Conservation (phyloP, 441 rosid genomes). For the Aquilaria agallochum region DNA sequence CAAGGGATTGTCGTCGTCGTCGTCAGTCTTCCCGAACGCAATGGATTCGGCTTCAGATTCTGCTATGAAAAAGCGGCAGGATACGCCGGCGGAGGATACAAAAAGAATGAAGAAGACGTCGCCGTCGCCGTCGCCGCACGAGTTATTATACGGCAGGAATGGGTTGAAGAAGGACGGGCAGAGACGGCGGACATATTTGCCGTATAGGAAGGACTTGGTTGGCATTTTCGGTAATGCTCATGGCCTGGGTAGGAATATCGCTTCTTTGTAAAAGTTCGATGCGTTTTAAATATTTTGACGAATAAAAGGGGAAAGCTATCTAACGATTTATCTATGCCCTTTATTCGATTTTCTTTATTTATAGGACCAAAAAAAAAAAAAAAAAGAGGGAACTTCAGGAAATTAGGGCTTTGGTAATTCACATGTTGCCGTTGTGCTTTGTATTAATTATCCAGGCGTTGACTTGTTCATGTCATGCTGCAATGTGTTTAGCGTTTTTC, state of each 20-base stretch:
- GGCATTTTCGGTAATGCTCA: slow-evolving; percentile 53
- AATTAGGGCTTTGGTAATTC: too few species aligned
- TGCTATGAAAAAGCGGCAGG: slow-evolving; percentile 10
- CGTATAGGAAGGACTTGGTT: slow-evolving; percentile 61
- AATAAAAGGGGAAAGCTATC: too few species aligned
- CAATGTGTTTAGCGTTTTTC: too few species aligned
- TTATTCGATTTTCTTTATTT: too few species aligned
- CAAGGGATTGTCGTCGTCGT: slow-evolving; percentile 40
- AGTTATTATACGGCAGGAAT: slow-evolving; percentile 55
- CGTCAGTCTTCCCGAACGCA: slow-evolving; percentile 1
- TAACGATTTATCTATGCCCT: too few species aligned
- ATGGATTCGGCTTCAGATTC: neutral
- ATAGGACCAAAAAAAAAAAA: too few species aligned
- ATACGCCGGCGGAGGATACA: slow-evolving; percentile 4
- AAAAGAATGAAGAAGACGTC: slow-evolving; percentile 28
- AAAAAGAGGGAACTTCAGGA: too few species aligned
- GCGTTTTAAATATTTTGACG: too few species aligned
- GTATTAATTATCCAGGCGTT: too few species aligned
- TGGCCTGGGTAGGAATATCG: slow-evolving; percentile 29
- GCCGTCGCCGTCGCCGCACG: slow-evolving; percentile 58
- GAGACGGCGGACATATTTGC: slow-evolving; percentile 59
- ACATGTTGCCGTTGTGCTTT: too few species aligned
- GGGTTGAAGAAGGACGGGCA: slow-evolving; percentile 50
- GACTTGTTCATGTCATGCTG: too few species aligned
- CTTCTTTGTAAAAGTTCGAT: slow-evolving; percentile 29